Percentiles rank a stretch among this genome's conserved stretches.
These are phyloP conservation scores for Trichomonas tenax DNA, from an alignment of 208 protist species.

Conservation along the genomic window DNA sequence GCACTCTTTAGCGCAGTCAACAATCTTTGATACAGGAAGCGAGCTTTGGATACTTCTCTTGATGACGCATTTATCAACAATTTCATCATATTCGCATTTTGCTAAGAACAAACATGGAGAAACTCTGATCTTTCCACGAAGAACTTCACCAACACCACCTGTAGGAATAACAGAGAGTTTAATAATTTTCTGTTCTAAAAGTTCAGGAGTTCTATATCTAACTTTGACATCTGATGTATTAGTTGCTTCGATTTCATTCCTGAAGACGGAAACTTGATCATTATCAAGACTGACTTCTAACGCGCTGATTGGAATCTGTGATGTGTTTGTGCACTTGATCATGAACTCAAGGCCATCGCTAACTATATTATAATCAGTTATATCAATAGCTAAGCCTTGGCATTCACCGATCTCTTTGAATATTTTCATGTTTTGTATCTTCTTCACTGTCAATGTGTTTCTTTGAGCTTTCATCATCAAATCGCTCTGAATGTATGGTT, in stretches of 20 bases:
- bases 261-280: background rate
- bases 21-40: background rate
- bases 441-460: background rate
- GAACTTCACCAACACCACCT: background rate
- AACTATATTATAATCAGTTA: background rate
- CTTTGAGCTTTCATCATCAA: background rate
- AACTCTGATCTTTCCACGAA: background rate
- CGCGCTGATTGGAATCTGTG: background rate
- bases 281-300: background rate
- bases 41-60: background rate
- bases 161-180: background rate
- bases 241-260: background rate
- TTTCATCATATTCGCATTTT: background rate
- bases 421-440: background rate
- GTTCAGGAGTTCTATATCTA: background rate
- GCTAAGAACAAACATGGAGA: background rate
- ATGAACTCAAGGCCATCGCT: background rate
- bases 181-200: background rate
- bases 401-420: background rate
- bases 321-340: background rate
- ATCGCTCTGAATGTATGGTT: background rate
- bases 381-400: background rate
- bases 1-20: background rate
- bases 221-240: background rate
- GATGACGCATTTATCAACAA: background rate